Evolutionary conservation across 352 stramenopile species (phyloP), one percentile per base, ranked within the genome.

Genomic region (Pythium dissotocum): DNA sequence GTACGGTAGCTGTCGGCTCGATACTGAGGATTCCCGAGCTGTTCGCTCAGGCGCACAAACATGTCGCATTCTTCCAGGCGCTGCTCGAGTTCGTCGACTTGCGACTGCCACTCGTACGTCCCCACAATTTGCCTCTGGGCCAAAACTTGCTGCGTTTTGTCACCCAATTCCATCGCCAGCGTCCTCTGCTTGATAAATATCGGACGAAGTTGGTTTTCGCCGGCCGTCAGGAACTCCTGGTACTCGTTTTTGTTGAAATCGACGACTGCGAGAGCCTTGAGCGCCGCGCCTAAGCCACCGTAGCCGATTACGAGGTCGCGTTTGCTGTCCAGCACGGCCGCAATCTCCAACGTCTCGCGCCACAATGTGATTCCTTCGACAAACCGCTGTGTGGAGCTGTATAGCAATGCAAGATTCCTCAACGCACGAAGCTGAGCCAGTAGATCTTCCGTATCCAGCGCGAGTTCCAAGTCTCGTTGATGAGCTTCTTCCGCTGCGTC

Each of bases 381-480:
- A 49, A 82, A 85, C 2, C 78, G 77, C 30, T 85, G 76, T 3
- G 61, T 67, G 5, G 62, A 30, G 51, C 70, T 79, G 59, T 78
- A 84, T 30, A 84, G 60, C 26, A 84, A 65, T 1, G 82, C 82
- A 28, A 90, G 77, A 53, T 90, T 90, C 0, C 78, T 74, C 33
- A 83, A 61, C 2, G 79, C 77, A 2, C 82, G 79, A 13, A 84
- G 74, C 40, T 90, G 82, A 0, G 79, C 76, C 36, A 79, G 62
- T 42, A 88, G 71, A 59, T 90, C 82, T 63, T 88, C 82, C 24
- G 70, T 77, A 18, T 81, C 67, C 18, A 88, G 69, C 12, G 82
- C 76, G 2, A 83, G 58, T 40, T 81, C 65, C 0, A 88, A 70
- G 57, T 90, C 82, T 18, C 71, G 71, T 68, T 90, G 78, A 67